These are phyloP conservation scores for Phytophthora chlamydospora DNA, from an alignment of 352 stramenopile species.

Conservation along the genomic window DNA sequence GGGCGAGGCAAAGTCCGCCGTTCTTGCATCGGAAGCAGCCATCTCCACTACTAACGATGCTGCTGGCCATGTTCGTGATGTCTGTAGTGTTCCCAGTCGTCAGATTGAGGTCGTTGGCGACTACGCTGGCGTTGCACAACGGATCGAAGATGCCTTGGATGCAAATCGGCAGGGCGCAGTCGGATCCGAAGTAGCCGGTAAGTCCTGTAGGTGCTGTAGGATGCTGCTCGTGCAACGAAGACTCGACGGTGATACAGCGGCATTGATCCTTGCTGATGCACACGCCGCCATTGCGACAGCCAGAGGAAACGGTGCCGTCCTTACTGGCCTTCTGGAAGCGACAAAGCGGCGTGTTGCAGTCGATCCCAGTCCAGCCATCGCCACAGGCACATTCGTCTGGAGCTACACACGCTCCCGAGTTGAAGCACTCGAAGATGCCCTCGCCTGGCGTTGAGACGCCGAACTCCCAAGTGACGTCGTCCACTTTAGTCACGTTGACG, in stretches of 20 bases:
- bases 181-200: constrained; percentile 94
- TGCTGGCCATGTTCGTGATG: constrained; percentile 39
- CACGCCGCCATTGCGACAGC: constrained; percentile 93
- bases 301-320: constrained; percentile 65
- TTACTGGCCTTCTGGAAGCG: constrained; percentile 63
- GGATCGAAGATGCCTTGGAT: constrained; percentile 95
- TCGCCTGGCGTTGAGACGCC: constrained; percentile 77
- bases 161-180: constrained; percentile 96
- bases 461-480: constrained; percentile 71
- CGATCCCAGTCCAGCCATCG: constrained; percentile 93
- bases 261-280: constrained; percentile 94
- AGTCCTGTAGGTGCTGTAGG: constrained; percentile 68
- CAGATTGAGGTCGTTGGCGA: constrained; percentile 44
- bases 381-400: constrained; percentile 93
- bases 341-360: constrained; percentile 95
- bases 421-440: constrained; percentile 95
- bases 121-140: constrained; percentile 68
- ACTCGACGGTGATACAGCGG: constrained; percentile 89
- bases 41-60: constrained; percentile 53
- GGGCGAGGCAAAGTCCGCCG: constrained; percentile 90
- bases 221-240: constrained; percentile 82
- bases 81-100: constrained; percentile 23
- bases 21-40: constrained; percentile 96
- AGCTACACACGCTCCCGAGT: constrained; percentile 92
- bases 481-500: constrained; percentile 90